Base-by-base conservation (phyloP, 441 rosid species). In the Jatropha multifida region DNA sequence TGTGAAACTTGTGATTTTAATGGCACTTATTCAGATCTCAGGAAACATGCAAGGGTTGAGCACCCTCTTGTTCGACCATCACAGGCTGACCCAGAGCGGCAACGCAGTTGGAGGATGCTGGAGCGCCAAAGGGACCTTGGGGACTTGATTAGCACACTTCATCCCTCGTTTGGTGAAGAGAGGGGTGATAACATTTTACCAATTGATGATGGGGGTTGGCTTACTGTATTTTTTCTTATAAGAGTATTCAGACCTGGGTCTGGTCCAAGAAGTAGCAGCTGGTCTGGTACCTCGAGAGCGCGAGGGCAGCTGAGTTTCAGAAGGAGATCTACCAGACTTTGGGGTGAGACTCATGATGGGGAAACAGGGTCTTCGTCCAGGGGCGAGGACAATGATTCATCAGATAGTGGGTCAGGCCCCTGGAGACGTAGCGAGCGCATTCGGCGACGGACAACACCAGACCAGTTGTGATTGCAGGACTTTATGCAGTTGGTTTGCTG, bases 41-140 rank as follows among this genome's bases (percentile, higher is more conserved):
- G 99, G 87, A 94, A 91, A 83, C 99, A 96, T 80, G 98, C 99
- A 2, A 89, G 97, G 88, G 44, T 82, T 26, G 92, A 80, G 44
- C 99, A 96, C 75, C 99, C 99, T 1, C 83, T 87, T 51, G 94
- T 83, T 13, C 92, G 99, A 23, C 99, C 99, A 37, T 84, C 98
- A 44, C 94, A 87, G 84, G 90, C 88, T 65, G 98, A 96, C 78
- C 99, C 94, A 4, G 98, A 90, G 82, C 82, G 99, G 74, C 90
- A 91, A 74, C 92, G 92, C 59, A 88, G 80, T 75, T 96, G 99
- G 99, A 90, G 97, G 85, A 86, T 94, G 85, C 77, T 96, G 79
- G 97, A 96, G 85, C 96, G 94, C 27, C 96, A 94, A 84, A 91
- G 99, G 81, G 99, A 96, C 76, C 80, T 94, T n/a, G 99, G 97